A percentile compares a stretch with the other conserved stretches of the same genome.
phyloP scores from a whole-genome alignment of 2,329 filamentous ascomycete genomes.

The Colletotrichum sojae region DNA sequence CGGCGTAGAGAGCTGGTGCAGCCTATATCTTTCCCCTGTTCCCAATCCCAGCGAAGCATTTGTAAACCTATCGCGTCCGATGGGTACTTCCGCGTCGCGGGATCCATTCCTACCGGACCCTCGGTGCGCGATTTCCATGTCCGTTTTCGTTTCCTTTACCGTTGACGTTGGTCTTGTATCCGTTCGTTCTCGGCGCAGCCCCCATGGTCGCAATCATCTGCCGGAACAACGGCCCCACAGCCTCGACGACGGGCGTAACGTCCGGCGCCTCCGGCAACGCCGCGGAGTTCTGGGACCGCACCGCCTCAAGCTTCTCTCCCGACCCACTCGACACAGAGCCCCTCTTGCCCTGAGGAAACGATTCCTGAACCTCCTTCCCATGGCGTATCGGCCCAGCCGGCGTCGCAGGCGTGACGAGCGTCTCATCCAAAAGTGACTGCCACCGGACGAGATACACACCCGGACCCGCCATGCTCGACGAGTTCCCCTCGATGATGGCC shows the following conservation, averaged over 20 bases:
- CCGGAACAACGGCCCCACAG: constrained; percentile 56
- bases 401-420: constrained; percentile 74
- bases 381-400: constrained; percentile 65
- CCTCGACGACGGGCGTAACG: constrained; percentile 57
- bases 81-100: no score
- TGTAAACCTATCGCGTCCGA: background rate
- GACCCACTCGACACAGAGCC: constrained; percentile 49
- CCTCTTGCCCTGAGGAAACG: constrained; percentile 59
- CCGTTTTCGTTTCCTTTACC: background rate
- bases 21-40: background rate
- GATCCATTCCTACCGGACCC: background rate
- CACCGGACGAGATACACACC: constrained; percentile 81
- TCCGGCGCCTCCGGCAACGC: constrained; percentile 54
- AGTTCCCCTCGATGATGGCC: constrained; percentile 63
- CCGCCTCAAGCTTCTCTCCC: constrained; percentile 45
- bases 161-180: background rate
- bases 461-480: constrained; percentile 66
- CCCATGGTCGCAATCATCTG: constrained; percentile 45
- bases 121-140: background rate
- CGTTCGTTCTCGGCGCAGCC: background rate
- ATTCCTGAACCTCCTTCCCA: constrained; percentile 66
- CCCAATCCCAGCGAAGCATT: background rate
- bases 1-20: constrained; percentile 1
- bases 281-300: constrained; percentile 49
- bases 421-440: constrained; percentile 80